A percentile compares a stretch with the other conserved stretches of the same genome.
Evolutionary conservation across 2,329 filamentous ascomycete species (phyloP).

Genomic region (Alternaria solani): DNA sequence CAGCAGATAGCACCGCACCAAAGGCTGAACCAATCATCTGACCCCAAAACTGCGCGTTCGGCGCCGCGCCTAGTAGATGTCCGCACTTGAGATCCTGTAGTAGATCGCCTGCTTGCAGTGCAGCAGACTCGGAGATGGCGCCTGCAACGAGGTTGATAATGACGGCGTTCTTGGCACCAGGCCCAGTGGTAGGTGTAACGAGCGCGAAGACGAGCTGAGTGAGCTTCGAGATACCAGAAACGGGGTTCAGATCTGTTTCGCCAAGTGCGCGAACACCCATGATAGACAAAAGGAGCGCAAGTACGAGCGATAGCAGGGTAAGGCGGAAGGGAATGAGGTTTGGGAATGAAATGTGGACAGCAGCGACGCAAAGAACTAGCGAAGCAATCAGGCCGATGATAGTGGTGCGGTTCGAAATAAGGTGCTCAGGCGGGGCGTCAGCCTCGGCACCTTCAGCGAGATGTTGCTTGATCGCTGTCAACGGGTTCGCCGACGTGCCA

Average conservation of each 20-base stretch:
- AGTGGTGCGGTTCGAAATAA: slow-evolving; percentile 76
- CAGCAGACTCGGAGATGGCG: slow-evolving; percentile 83
- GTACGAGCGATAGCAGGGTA: slow-evolving; percentile 81
- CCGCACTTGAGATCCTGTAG: slow-evolving; percentile 98
- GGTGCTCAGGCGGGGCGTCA: slow-evolving; percentile 84
- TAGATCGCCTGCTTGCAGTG: slow-evolving; percentile 92
- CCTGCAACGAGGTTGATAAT: slow-evolving; percentile 95
- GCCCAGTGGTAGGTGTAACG: slow-evolving; percentile 73
- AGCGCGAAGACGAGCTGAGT: slow-evolving; percentile 95
- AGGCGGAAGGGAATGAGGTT: slow-evolving; percentile 81
- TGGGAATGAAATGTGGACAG: slow-evolving; percentile 85
- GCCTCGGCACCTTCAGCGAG: slow-evolving; percentile 58
- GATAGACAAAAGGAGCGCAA: slow-evolving; percentile 72
- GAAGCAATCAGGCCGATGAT: slow-evolving; percentile 78
- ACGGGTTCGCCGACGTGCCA: slow-evolving; percentile 28
- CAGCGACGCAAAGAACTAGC: slow-evolving; percentile 78
- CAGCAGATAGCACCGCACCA: slow-evolving; percentile 84
- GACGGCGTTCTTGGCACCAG: slow-evolving; percentile 73
- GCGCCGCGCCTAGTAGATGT: slow-evolving; percentile 88
- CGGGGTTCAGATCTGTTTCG: slow-evolving; percentile 94
- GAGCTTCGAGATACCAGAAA: slow-evolving; percentile 94
- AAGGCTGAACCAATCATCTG: slow-evolving; percentile 90
- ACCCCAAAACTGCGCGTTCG: slow-evolving; percentile 95
- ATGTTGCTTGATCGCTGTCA: slow-evolving; percentile 43
- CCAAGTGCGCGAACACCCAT: slow-evolving; percentile 72